Conservation (phyloP, 768 basidiomycete species). For the Hericium rajendrae region DNA sequence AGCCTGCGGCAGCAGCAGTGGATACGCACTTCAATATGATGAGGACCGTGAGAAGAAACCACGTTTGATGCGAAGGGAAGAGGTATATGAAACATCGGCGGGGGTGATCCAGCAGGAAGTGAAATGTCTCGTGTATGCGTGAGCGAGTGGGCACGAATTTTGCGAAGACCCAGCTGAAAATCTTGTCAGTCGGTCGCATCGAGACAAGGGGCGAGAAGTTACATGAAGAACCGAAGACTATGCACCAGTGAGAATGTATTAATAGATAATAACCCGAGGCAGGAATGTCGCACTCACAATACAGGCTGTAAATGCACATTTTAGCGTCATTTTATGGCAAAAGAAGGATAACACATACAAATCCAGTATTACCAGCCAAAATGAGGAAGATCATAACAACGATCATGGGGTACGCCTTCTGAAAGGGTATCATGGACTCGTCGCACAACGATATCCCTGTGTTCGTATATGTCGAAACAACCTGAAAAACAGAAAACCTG, state of each 20-base stretch:
- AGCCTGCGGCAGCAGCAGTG: background rate
- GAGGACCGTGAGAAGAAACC: conserved; percentile 74
- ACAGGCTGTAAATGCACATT: conserved; percentile 48
- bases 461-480: conserved; percentile 82
- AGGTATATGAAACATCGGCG: conserved; percentile 86
- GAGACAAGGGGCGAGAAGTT: conserved; percentile 19
- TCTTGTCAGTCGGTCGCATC: conserved; percentile 1
- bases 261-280: background rate
- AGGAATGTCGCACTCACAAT: conserved; percentile 47
- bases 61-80: conserved; percentile 90
- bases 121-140: conserved; percentile 65
- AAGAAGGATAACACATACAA: conserved; percentile 47
- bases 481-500: conserved; percentile 83
- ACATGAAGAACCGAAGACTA: conserved; percentile 82
- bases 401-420: conserved; percentile 76
- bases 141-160: conserved; percentile 53
- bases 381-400: conserved; percentile 63
- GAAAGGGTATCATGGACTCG: conserved; percentile 87
- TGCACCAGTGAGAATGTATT: background rate
- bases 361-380: conserved; percentile 87
- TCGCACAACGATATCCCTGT: conserved; percentile 84
- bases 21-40: conserved; percentile 53
- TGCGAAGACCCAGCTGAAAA: conserved; percentile 58
- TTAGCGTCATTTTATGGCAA: conserved; percentile 1
- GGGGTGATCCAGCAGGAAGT: conserved; percentile 91